A percentile compares a stretch with the other conserved stretches of the same genome.
Conservation (phyloP, 192 early-diverging fungal species). For the Coemansia sp. region DNA sequence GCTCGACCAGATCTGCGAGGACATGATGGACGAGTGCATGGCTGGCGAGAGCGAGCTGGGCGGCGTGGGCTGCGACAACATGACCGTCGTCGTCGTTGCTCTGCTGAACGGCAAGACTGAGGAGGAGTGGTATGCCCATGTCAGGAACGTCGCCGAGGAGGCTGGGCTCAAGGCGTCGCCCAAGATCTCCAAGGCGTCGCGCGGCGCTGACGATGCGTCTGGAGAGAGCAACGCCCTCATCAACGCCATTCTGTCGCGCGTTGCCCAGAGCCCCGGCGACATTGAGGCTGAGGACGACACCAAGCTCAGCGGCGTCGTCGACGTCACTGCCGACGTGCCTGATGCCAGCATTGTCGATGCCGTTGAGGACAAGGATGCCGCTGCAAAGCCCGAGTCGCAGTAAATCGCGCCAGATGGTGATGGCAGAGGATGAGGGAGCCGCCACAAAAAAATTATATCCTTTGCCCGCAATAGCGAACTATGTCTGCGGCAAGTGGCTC, state of each 20-base stretch:
- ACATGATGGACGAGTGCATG: conserved; percentile 91
- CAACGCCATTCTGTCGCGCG: conserved; percentile 37
- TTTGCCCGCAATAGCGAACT: neutral
- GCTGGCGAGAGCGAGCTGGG: conserved; percentile 86
- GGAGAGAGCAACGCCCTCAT: conserved; percentile 35
- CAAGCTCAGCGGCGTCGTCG: neutral
- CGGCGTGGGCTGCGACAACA: conserved; percentile 98
- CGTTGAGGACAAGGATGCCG: conserved; percentile 15
- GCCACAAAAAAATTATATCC: neutral
- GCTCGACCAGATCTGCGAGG: conserved; percentile 78
- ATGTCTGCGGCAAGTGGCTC: neutral
- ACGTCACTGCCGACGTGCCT: neutral
- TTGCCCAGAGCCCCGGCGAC: conserved; percentile 10
- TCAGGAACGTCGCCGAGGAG: conserved; percentile 53
- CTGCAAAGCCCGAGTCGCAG: conserved; percentile 12
- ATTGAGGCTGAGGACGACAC: neutral
- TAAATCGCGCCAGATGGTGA: neutral
- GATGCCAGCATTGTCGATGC: neutral
- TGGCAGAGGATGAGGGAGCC: neutral
- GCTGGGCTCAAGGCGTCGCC: conserved; percentile 46
- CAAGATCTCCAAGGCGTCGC: conserved; percentile 28
- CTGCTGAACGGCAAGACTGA: conserved; percentile 77
- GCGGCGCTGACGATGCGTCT: conserved; percentile 13
- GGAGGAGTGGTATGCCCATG: conserved; percentile 74
- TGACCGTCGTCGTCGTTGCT: conserved; percentile 94